Conservation (phyloP, 2,329 filamentous ascomycete genomes). For the Fusarium liriodendri region DNA sequence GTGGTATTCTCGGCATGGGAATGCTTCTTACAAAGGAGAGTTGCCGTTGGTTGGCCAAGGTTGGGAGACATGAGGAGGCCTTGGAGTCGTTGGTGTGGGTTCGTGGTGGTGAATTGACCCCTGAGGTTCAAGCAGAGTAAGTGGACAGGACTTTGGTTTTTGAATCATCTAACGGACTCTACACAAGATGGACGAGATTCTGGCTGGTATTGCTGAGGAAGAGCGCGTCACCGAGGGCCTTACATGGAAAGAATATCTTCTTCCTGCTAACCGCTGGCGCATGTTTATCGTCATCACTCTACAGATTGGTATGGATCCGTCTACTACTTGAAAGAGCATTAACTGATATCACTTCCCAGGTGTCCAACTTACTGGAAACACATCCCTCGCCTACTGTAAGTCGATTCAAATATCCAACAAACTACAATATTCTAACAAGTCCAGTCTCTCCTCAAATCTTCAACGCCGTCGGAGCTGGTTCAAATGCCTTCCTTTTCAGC, state of each 20-base stretch:
- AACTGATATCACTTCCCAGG: conserved; percentile 31
- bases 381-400: conserved; percentile 61
- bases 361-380: conserved; percentile 62
- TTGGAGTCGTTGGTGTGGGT: conserved; percentile 62
- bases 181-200: conserved; percentile 53
- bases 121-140: conserved; percentile 50
- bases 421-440: not conserved
- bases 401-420: not conserved
- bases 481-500: conserved; percentile 59
- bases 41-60: conserved; percentile 59
- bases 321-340: not conserved
- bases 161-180: not conserved
- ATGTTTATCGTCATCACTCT: conserved; percentile 62
- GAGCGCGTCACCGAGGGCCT: conserved; percentile 56
- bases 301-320: conserved; percentile 53
- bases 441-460: conserved; percentile 63
- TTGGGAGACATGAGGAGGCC: conserved; percentile 58
- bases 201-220: conserved; percentile 60
- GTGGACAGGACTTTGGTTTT: not conserved
- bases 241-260: conserved; percentile 57
- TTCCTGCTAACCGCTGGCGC: conserved; percentile 59
- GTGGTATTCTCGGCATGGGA: conserved; percentile 57
- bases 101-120: conserved; percentile 55
- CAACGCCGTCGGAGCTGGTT: conserved; percentile 59
- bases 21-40: conserved; percentile 63